A percentile compares a stretch with the other conserved stretches of the same genome.
Conservation (phyloP, 139 green algal species). For the Tetratostichococcus sp. region DNA sequence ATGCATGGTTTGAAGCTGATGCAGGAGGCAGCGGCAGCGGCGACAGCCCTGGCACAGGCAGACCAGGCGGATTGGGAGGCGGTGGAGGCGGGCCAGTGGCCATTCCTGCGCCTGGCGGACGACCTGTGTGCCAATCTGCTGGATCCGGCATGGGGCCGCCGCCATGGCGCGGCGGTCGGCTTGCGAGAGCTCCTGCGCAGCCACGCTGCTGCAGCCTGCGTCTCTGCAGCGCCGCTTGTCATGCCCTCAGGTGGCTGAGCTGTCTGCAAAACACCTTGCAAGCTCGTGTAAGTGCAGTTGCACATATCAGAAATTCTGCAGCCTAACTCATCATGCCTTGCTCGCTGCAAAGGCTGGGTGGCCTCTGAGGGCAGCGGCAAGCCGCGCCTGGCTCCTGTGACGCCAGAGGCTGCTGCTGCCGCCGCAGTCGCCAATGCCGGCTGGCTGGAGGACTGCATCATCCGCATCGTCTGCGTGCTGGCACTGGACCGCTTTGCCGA, state of each 20-base stretch:
- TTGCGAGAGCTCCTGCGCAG: conserved; percentile 76
- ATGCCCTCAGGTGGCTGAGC: conserved; percentile 27
- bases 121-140: conserved; percentile 42
- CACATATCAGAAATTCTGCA: no score
- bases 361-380: conserved; percentile 29
- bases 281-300: no score
- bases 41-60: conserved; percentile 11
- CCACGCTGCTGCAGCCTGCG: conserved; percentile 51
- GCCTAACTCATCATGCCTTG: no score
- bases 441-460: conserved; percentile 79
- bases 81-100: conserved; percentile 65
- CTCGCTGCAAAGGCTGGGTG: conserved; percentile 35
- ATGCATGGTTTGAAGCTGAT: not conserved
- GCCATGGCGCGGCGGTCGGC: conserved; percentile 82
- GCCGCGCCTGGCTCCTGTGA: conserved; percentile 34
- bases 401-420: conserved; percentile 20
- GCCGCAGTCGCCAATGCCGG: conserved; percentile 48
- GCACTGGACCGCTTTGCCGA: conserved; percentile 93
- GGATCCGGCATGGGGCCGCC: conserved; percentile 68
- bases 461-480: conserved; percentile 86
- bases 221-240: conserved; percentile 14
- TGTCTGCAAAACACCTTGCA: no score
- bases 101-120: conserved; percentile 75
- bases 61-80: conserved; percentile 43
- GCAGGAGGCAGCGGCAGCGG: not conserved